Percentiles rank a stretch among this genome's conserved stretches.
Evolutionary conservation across 2,329 filamentous ascomycete species (phyloP).

Genomic region (Calonectria pauciramosa): DNA sequence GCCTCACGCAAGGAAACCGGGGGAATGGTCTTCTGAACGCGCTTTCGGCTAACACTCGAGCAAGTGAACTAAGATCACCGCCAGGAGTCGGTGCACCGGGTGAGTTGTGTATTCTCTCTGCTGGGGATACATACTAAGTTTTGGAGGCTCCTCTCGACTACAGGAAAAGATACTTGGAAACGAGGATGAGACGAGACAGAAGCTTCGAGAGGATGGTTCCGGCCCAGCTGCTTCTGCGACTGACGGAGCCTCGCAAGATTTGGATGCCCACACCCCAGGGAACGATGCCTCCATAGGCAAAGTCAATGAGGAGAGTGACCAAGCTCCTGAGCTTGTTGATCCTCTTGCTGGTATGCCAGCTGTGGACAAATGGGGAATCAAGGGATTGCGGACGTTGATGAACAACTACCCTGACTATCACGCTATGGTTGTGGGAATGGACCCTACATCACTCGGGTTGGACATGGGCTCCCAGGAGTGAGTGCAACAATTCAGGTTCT

Average conservation of each 20-base stretch:
- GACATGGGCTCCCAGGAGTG: slow-evolving; percentile 72
- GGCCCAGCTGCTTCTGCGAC: slow-evolving; percentile 49
- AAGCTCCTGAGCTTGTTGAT: slow-evolving; percentile 63
- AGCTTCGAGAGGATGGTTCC: slow-evolving; percentile 60
- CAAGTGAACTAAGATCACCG: slow-evolving; percentile 64
- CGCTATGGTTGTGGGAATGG: slow-evolving; percentile 71
- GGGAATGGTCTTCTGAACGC: slow-evolving; percentile 75
- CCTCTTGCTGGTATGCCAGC: slow-evolving; percentile 73
- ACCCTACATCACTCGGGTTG: slow-evolving; percentile 69
- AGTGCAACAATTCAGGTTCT: slow-evolving; percentile 45
- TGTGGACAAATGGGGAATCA: slow-evolving; percentile 75
- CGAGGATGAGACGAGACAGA: slow-evolving; percentile 63
- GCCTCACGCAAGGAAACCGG: slow-evolving; percentile 57
- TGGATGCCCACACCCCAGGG: slow-evolving; percentile 58
- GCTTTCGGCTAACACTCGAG: slow-evolving; percentile 70
- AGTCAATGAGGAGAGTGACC: slow-evolving; percentile 58
- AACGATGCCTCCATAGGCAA: slow-evolving; percentile 57
- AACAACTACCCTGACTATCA: slow-evolving; percentile 75
- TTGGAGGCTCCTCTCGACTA: slow-evolving; percentile 52
- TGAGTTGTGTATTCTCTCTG: slow-evolving; percentile 35
- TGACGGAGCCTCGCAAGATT: slow-evolving; percentile 49
- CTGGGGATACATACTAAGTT: slow-evolving; percentile 38
- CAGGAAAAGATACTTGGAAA: slow-evolving; percentile 59
- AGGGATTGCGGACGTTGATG: slow-evolving; percentile 74
- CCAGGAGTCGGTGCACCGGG: slow-evolving; percentile 56